These are phyloP conservation scores for Diaporthe caulivora DNA, from an alignment of 2,329 filamentous ascomycete genomes.

Conservation along the genomic window DNA sequence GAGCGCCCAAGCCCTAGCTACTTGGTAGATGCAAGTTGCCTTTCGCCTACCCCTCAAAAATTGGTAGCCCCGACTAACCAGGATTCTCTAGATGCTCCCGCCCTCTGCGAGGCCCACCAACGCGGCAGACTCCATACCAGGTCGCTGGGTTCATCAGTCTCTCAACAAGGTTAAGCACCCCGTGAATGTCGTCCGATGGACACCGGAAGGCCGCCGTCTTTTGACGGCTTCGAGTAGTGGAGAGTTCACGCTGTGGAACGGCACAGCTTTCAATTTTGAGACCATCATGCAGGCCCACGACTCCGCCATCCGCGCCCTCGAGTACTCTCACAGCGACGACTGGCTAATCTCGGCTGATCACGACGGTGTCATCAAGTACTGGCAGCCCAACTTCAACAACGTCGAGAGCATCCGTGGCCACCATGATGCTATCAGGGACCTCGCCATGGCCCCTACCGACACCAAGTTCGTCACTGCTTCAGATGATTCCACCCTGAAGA, in stretches of 20 bases:
- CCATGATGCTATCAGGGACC: constrained; percentile 87
- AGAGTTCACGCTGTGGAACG: constrained; percentile 99
- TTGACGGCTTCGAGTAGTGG: constrained; percentile 96
- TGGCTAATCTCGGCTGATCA: constrained; percentile 98
- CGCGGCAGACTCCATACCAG: constrained; percentile 88
- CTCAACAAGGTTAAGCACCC: constrained; percentile 98
- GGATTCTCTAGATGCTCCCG: constrained; percentile 78
- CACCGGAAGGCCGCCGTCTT: constrained; percentile 90
- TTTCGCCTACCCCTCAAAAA: background rate
- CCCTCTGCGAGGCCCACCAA: constrained; percentile 80
- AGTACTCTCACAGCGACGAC: constrained; percentile 95
- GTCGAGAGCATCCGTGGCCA: constrained; percentile 95
- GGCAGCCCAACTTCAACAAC: constrained; percentile 99
- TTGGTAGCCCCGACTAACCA: constrained; percentile 41
- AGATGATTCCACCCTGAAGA: constrained; percentile 92
- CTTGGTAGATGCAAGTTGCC: constrained; percentile 80
- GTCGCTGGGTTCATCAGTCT: constrained; percentile 97
- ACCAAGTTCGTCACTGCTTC: constrained; percentile 96
- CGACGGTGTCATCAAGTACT: constrained; percentile 96
- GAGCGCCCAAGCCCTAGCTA: constrained; percentile 92
- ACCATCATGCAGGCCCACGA: constrained; percentile 99
- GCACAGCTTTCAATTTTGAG: constrained; percentile 98
- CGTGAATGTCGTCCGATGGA: constrained; percentile 97
- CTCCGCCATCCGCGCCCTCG: constrained; percentile 82
- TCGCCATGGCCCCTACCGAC: constrained; percentile 94